Conservation (phyloP, 1,284 basidiomycete species). For the Microbotryomycetes sp. region DNA sequence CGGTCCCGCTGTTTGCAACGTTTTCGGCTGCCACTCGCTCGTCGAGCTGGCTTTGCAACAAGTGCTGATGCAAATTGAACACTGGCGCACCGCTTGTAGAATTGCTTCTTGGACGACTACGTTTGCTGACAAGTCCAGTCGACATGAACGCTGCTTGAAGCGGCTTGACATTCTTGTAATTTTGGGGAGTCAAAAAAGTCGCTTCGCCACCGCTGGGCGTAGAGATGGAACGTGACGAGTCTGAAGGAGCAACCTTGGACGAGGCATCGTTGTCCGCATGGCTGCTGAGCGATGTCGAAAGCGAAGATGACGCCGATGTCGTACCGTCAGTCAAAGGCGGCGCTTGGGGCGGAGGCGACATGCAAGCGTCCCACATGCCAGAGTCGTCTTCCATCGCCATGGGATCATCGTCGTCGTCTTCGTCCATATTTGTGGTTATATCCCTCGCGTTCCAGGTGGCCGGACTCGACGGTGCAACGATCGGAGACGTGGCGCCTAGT, state of each 20-base stretch:
- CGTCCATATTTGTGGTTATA: background rate
- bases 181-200: constrained; percentile 38
- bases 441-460: constrained; percentile 3
- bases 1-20: background rate
- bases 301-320: constrained; percentile 17
- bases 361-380: background rate
- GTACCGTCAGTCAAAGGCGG: constrained; percentile 23
- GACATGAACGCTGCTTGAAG: constrained; percentile 44
- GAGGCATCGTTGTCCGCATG: constrained; percentile 1
- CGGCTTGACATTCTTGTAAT: constrained; percentile 44
- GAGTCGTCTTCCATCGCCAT: constrained; percentile 29
- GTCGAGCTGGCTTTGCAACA: constrained; percentile 19
- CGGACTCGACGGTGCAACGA: constrained; percentile 23
- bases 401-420: constrained; percentile 21
- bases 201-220: constrained; percentile 1
- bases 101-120: constrained; percentile 12
- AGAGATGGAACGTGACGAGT: background rate
- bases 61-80: constrained; percentile 22
- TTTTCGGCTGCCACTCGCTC: background rate
- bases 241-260: too few relatives aligned
- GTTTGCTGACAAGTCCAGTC: constrained; percentile 41
- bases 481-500: constrained; percentile 23
- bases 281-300: constrained; percentile 17
- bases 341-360: background rate
- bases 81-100: constrained; percentile 17